Conservation (phyloP, 768 basidiomycete genomes). For the Boletus sensibilis region DNA sequence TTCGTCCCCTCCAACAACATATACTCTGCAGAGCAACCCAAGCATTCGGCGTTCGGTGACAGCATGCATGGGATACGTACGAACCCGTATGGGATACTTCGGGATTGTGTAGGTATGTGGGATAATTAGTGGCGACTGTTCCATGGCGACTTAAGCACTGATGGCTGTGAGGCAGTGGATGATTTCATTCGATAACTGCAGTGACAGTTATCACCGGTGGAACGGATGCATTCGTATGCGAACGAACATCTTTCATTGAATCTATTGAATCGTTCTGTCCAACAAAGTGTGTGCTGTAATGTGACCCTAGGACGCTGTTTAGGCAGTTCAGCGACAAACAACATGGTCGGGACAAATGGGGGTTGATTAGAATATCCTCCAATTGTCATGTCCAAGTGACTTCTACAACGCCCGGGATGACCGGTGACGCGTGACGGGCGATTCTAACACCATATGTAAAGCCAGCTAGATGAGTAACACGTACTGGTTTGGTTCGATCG, state of each 20-base stretch:
- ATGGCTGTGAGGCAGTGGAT: background rate
- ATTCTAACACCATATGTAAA: background rate
- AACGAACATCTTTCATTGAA: no score
- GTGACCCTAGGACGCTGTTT: no score
- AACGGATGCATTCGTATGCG: no score
- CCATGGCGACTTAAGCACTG: background rate
- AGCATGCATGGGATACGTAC: background rate
- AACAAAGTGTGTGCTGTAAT: no score
- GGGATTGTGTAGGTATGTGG: background rate
- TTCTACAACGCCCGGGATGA: no score
- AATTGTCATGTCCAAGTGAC: background rate
- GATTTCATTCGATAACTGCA: no score
- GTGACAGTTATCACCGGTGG: no score
- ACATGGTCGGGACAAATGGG: background rate
- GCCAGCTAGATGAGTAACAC: background rate
- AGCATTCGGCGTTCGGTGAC: background rate
- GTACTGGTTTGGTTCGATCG: background rate
- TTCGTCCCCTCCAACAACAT: no score
- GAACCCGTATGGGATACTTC: background rate
- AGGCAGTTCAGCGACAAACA: no score
- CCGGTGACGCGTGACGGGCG: no score
- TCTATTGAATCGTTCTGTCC: no score
- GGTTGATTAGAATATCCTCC: background rate
- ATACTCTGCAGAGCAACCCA: background rate
- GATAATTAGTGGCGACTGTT: background rate